A percentile compares a stretch with the other conserved stretches of the same genome.
phyloP scores from a whole-genome alignment of 352 stramenopile species.

The Phytopythium chamaehyphon region DNA sequence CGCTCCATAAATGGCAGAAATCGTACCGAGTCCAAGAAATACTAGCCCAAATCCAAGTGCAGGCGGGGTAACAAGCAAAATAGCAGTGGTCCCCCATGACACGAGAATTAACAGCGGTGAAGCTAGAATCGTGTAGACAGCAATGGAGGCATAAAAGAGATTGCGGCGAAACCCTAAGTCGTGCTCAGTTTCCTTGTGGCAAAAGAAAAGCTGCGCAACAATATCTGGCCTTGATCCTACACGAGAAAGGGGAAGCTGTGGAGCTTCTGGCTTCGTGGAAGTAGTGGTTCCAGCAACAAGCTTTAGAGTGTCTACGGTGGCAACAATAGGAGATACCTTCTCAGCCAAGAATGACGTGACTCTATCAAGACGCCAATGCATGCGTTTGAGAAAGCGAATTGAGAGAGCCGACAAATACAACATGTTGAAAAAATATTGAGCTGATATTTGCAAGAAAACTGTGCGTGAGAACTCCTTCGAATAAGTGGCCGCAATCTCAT shows the following conservation, averaged over 20 bases:
- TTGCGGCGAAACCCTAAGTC: constrained; percentile 74
- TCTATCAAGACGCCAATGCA: constrained; percentile 80
- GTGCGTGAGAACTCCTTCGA: constrained; percentile 79
- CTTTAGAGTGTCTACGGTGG: not conserved
- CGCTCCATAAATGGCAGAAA: constrained; percentile 41
- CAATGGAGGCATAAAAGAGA: constrained; percentile 66
- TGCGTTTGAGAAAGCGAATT: constrained; percentile 53
- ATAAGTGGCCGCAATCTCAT: constrained; percentile 50
- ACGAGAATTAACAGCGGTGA: constrained; percentile 61
- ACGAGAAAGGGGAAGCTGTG: not conserved
- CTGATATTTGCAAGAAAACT: constrained; percentile 47
- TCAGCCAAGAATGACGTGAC: constrained; percentile 73
- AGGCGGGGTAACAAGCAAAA: constrained; percentile 65
- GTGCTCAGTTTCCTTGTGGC: constrained; percentile 53
- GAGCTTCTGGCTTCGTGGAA: constrained; percentile 6
- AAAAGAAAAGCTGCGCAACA: constrained; percentile 74
- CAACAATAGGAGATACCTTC: constrained; percentile 32
- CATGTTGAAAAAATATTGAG: constrained; percentile 52
- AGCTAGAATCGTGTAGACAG: constrained; percentile 48
- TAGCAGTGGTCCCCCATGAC: constrained; percentile 67
- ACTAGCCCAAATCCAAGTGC: constrained; percentile 76
- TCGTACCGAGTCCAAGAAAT: constrained; percentile 55
- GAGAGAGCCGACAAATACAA: constrained; percentile 41
- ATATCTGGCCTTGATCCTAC: constrained; percentile 44
- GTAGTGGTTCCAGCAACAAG: constrained; percentile 6